Conservation (phyloP, 192 early-diverging fungal genomes). For the Piromyces finnis region DNA sequence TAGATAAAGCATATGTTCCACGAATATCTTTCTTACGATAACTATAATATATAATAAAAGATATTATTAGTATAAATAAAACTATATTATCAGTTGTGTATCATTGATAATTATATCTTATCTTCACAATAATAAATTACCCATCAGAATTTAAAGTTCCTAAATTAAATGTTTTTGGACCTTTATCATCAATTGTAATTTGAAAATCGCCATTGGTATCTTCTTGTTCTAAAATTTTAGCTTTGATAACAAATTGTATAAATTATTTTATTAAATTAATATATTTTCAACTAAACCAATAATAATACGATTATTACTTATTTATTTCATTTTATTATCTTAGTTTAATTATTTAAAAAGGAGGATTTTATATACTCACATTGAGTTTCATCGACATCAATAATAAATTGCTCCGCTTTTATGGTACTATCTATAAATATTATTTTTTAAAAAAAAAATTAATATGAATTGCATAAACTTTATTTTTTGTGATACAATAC, state of each 20-base stretch:
- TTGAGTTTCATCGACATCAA: slow-evolving; percentile 71
- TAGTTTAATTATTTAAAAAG: too few species aligned
- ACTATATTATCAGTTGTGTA: too few species aligned
- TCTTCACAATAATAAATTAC: slow-evolving; percentile 9
- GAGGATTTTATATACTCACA: slow-evolving; percentile 13
- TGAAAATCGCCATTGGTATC: slow-evolving; percentile 90
- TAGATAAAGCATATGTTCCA: slow-evolving; percentile 88
- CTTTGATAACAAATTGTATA: too few species aligned
- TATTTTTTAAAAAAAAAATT: too few species aligned
- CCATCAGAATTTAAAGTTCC: slow-evolving; percentile 74
- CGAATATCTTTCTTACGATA: slow-evolving; percentile 71
- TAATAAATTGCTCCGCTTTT: slow-evolving; percentile 54
- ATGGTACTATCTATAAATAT: neutral
- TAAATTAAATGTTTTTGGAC: slow-evolving; percentile 74
- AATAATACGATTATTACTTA: too few species aligned
- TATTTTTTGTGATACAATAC: too few species aligned
- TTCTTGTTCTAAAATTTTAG: slow-evolving; percentile 67
- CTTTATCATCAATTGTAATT: slow-evolving; percentile 80
- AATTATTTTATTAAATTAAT: too few species aligned
- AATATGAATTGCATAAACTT: too few species aligned
- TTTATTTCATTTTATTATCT: too few species aligned
- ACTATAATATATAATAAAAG: neutral
- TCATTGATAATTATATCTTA: too few species aligned
- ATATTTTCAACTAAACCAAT: too few species aligned
- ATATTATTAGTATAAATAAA: too few species aligned